A percentile compares a stretch with the other conserved stretches of the same genome.
These are phyloP conservation scores for Boletus rubescentipes DNA, from an alignment of 768 basidiomycete genomes.

Conservation along the genomic window DNA sequence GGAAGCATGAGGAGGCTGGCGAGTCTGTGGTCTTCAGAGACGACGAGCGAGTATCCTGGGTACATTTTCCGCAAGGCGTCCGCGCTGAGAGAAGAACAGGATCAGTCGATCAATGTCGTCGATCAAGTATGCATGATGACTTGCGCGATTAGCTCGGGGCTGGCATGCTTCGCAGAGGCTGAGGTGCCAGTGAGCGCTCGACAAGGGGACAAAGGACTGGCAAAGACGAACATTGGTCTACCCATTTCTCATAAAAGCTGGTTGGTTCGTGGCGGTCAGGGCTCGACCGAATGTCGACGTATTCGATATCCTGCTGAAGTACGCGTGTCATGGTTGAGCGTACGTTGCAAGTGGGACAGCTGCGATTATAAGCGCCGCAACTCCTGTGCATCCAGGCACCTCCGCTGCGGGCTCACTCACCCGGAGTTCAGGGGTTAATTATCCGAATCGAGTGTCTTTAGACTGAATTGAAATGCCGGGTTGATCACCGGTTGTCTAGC, in stretches of 20 bases:
- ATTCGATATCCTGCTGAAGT: slow-evolving; percentile 23
- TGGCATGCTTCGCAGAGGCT: slow-evolving; percentile 55
- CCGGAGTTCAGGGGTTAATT: slow-evolving; percentile 19
- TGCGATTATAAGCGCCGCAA: slow-evolving; percentile 1
- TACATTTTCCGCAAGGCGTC: slow-evolving; percentile 56
- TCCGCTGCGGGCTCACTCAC: background rate
- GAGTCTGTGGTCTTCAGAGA: slow-evolving; percentile 47
- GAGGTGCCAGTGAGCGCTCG: slow-evolving; percentile 2
- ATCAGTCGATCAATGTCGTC: slow-evolving; percentile 6
- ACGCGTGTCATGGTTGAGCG: slow-evolving; percentile 12
- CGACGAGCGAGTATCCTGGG: slow-evolving; percentile 59
- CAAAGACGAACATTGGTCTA: slow-evolving; percentile 44
- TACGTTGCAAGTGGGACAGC: background rate
- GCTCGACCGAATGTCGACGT: slow-evolving; percentile 21
- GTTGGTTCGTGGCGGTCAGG: slow-evolving; percentile 16
- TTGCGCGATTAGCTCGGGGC: slow-evolving; percentile 48
- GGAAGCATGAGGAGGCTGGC: slow-evolving; percentile 53
- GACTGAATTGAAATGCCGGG: slow-evolving; percentile 14
- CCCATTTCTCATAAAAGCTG: slow-evolving; percentile 52
- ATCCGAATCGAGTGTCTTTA: slow-evolving; percentile 1
- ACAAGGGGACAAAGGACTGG: background rate
- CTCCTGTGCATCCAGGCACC: background rate
- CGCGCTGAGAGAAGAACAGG: slow-evolving; percentile 26
- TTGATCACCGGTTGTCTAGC: slow-evolving; percentile 3
- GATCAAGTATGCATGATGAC: slow-evolving; percentile 9